phyloP scores from a whole-genome alignment of 2,329 filamentous ascomycete genomes.

The Chalaropsis thielavioides region DNA sequence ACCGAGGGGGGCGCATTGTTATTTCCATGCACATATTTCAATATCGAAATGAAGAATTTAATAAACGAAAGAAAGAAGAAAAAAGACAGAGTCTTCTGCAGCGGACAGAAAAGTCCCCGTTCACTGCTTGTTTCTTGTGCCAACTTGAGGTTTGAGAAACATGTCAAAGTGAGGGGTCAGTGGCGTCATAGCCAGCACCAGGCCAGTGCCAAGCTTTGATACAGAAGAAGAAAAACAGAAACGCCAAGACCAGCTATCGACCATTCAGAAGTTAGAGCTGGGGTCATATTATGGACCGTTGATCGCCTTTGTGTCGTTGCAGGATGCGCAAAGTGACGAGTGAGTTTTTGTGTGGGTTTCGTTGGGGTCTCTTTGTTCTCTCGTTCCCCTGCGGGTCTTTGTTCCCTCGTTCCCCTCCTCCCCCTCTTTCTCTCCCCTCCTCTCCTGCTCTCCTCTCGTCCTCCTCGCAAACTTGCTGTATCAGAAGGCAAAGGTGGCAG shows the following conservation, averaged over 20 bases:
- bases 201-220: constrained; percentile 1
- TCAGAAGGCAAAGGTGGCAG: background rate
- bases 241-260: background rate
- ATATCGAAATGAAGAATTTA: background rate
- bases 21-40: background rate
- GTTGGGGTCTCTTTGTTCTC: background rate
- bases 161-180: constrained; percentile 5
- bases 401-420: background rate
- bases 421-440: background rate
- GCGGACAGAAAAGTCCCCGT: background rate
- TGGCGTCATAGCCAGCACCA: constrained; percentile 2
- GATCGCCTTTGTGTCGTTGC: background rate
- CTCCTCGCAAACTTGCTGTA: background rate
- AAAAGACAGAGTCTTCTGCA: background rate
- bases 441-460: background rate
- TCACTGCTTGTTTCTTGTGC: background rate
- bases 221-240: background rate
- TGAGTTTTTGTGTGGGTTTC: background rate
- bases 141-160: constrained; percentile 2
- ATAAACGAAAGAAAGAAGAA: background rate
- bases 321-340: background rate
- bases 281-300: background rate
- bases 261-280: background rate
- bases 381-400: background rate
- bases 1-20: background rate